Percentiles rank a stretch among this genome's conserved stretches.
These are phyloP conservation scores for Phoma sp. DNA, from an alignment of 2,329 filamentous ascomycete genomes.

Conservation along the genomic window DNA sequence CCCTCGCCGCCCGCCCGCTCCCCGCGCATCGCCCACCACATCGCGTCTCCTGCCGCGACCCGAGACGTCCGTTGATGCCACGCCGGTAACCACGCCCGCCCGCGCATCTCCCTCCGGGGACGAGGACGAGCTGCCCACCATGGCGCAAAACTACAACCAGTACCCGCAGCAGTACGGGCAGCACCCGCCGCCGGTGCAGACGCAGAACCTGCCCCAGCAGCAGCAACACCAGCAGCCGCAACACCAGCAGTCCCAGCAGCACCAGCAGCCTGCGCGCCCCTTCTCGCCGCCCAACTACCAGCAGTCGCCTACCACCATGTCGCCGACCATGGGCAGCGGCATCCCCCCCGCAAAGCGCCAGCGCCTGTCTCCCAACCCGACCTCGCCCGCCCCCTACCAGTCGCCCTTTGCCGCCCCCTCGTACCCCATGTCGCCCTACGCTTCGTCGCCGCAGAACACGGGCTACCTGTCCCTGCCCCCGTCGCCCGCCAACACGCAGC, in stretches of 20 bases:
- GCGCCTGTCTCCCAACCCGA: slow-evolving; percentile 70
- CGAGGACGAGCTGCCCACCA: slow-evolving; percentile 38
- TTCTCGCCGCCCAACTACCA: slow-evolving; percentile 46
- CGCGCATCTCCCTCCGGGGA: slow-evolving; percentile 33
- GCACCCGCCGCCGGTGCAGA: slow-evolving; percentile 44
- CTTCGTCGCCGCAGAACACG: slow-evolving; percentile 38
- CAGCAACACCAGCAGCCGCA: slow-evolving; percentile 33
- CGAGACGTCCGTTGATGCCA: slow-evolving; percentile 10
- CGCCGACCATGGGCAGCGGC: slow-evolving; percentile 51
- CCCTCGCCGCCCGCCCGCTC: slow-evolving; percentile 17
- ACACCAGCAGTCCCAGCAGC: slow-evolving; percentile 42
- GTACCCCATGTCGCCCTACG: slow-evolving; percentile 46
- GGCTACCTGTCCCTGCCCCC: slow-evolving; percentile 41
- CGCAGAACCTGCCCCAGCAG: slow-evolving; percentile 48
- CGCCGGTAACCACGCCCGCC: slow-evolving; percentile 22
- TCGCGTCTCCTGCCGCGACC: neutral
- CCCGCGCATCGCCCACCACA: slow-evolving; percentile 12
- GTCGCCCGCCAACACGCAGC: slow-evolving; percentile 40
- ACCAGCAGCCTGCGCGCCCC: slow-evolving; percentile 49
- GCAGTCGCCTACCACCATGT: slow-evolving; percentile 60
- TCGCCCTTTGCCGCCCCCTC: slow-evolving; percentile 56
- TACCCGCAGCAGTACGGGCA: slow-evolving; percentile 34
- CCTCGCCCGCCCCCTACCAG: slow-evolving; percentile 61
- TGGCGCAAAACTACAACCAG: slow-evolving; percentile 42
- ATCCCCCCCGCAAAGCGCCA: slow-evolving; percentile 76